Percentiles rank a stretch among this genome's conserved stretches.
Evolutionary conservation across 2,329 filamentous ascomycete species (phyloP).

Genomic region (Trichoderma koningiopsis): DNA sequence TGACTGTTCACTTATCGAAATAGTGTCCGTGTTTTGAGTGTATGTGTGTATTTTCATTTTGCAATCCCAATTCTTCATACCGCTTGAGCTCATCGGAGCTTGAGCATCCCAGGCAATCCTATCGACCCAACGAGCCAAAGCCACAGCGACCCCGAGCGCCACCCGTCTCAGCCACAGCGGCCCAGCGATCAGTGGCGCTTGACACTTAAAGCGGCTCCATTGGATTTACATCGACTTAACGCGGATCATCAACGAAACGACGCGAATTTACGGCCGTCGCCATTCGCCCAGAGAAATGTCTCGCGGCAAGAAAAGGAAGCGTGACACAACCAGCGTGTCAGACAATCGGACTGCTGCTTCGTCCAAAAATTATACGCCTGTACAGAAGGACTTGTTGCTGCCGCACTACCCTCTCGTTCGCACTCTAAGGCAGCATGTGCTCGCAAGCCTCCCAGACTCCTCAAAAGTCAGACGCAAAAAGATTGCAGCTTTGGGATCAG

Average conservation of each 20-base stretch:
- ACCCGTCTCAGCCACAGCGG: constrained; percentile 1
- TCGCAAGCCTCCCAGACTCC: constrained; percentile 64
- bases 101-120: background rate
- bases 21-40: no score
- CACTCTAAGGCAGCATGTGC: constrained; percentile 70
- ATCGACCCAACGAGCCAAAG: background rate
- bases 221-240: background rate
- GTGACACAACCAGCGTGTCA: constrained; percentile 32
- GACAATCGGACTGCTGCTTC: background rate
- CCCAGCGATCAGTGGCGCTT: background rate
- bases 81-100: background rate
- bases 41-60: no score
- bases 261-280: constrained; percentile 1
- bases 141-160: background rate
- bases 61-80: no score
- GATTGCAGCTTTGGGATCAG: constrained; percentile 49
- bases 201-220: background rate
- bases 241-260: background rate
- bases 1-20: no score
- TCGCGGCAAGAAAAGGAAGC: constrained; percentile 35
- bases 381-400: constrained; percentile 64
- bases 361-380: constrained; percentile 28
- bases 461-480: constrained; percentile 66
- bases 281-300: constrained; percentile 31
- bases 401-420: constrained; percentile 68